Base-by-base conservation (phyloP, 108 stramenopile species). In the Skeletonema costatum region DNA sequence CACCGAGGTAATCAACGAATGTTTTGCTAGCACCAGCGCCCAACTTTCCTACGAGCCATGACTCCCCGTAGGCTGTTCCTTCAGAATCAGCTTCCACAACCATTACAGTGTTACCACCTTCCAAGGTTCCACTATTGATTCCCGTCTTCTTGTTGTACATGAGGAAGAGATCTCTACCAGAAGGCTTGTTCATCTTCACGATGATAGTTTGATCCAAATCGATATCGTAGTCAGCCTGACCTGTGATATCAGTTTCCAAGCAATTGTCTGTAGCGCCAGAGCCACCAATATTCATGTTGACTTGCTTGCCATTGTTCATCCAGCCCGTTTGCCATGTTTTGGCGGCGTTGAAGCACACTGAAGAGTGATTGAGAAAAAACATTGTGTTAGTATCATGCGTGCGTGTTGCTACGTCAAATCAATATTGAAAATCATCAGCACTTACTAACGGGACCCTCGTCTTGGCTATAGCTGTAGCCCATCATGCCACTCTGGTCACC, bases 81-180 rank as follows among this genome's bases (percentile, higher is more conserved):
- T 58, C 64, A 41, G 51, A 4, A 5, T 8, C 66, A 58, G 62
- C 29, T 8, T 21, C 14, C 9, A 46, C 17, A 59, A 82, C 19
- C 44, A 74, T 30, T n/a, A 82, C 81, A 25, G 64, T 67, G 50
- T 77, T 62, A 10, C 61, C 64, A 56, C 36, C 69, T 53, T 82
- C 81, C 5, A 48, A n/a, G 13, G 81, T 82, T 17, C 71, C 76
- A 33, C 29, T 60, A 41, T 82, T 77, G 58, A 75, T 46, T 9
- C 81, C 81, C 16, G 44, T 17, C 33, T 63, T 41, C 16, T 50
- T 63, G 21, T 82, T 82, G 71, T 58, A 82, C 25, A 42, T 25
- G 29, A 82, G 35, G 56, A 65, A 82, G 74, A 50, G 51, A 38
- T 70, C 70, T 5, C 17, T 33, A 21, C 44, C 44, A 14, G 38